Evolutionary conservation across 2,329 filamentous ascomycete species (phyloP), one percentile per base, ranked within the genome.

Genomic region (Colletotrichum tofieldiae): DNA sequence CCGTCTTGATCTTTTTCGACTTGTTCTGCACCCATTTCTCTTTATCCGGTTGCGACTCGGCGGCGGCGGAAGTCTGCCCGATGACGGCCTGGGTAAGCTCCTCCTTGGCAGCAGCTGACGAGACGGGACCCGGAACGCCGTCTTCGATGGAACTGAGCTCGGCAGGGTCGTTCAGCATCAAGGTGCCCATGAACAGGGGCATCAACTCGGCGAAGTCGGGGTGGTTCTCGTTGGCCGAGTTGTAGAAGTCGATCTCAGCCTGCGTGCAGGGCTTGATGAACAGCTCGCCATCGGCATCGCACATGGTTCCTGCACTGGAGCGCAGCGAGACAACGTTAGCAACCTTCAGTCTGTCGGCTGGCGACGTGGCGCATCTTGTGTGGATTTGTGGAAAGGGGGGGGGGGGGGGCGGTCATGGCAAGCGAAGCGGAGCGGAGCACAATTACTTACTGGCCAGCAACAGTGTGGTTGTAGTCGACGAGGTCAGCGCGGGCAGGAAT

Each of bases 251-350:
- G 77, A 98, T 91, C 84, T 99, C 96, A 75, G 91, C 88, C 74
- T 91, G 84, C 0, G 94, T 97, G 82, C 96, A 98, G 23, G 96
- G 96, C 83, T 99, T 99, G 80, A 98, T 94, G 80, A 99, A 93
- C 43, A 98, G 87, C 75, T 93, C 90, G 80, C 96, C 96, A 65
- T 94, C 91, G 67, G 89, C 87, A 79, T 97, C 94, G 79, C 93
- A 95, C 77, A 97, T 90, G 58, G 97, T 96, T 75, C 96, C 96
- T 76, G 97, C 95, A 84, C 95, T 98, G 79, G 56, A 74, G 35
- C 61, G 51, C 58, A 18, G 73, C 55, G 20, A 67, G 37, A 67
- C 59, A 11, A 43, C 16, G 65, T 71, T 45, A 71, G 64, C 64
- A 18, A 67, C 43, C 43, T 11, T 4, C 3, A 2, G 11, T 16